A percentile compares a stretch with the other conserved stretches of the same genome.
phyloP scores from a whole-genome alignment of 2,329 filamentous ascomycete genomes.

The Fusarium ramigenum region DNA sequence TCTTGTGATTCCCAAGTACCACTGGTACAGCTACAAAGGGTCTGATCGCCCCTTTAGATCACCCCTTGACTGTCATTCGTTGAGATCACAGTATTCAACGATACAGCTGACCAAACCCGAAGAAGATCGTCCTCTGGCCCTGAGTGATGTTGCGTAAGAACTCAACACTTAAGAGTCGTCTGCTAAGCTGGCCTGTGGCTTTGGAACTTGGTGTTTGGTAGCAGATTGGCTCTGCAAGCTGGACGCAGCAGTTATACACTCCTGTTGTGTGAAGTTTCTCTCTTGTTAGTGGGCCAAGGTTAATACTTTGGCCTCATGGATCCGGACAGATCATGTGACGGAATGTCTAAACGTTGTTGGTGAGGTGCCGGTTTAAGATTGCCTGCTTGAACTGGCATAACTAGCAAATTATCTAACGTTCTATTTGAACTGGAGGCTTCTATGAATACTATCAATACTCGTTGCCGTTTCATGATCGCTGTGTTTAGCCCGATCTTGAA shows the following conservation, averaged over 20 bases:
- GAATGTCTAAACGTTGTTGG: rapidly evolving
- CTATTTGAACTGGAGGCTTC: background rate
- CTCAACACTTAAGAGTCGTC: background rate
- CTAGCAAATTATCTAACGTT: background rate
- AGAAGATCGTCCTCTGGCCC: background rate
- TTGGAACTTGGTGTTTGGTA: background rate
- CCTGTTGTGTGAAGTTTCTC: background rate
- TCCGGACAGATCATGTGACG: background rate
- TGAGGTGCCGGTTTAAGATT: background rate
- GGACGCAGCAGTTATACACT: background rate
- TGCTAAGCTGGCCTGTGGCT: rapidly evolving
- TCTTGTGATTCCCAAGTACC: background rate
- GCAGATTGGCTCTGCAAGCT: background rate
- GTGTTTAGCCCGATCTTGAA: rapidly evolving
- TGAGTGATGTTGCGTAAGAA: background rate
- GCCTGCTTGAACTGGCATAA: rapidly evolving
- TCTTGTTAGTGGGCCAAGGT: background rate
- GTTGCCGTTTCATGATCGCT: rapidly evolving
- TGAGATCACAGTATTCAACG: background rate
- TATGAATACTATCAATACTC: background rate
- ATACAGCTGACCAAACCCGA: background rate
- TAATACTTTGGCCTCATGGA: background rate
- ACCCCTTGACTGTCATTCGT: background rate
- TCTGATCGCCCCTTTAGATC: rapidly evolving
- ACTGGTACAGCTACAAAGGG: background rate